Conservation (phyloP, 2,329 filamentous ascomycete species). For the Chrysoporthe cubensis region DNA sequence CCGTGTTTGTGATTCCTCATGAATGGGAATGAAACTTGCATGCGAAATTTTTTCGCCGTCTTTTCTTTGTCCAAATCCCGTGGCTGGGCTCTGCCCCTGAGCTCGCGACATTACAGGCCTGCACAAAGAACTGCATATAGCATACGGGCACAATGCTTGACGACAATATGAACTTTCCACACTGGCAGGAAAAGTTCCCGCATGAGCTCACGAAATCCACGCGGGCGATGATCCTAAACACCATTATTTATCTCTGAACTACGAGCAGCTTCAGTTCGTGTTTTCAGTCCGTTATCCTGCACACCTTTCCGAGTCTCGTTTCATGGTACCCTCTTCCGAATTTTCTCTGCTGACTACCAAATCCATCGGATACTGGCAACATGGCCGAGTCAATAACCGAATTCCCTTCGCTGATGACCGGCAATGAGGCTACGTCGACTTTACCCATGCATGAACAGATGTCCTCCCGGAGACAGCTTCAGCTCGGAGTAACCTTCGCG, state of each 20-base stretch:
- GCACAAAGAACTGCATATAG: background rate
- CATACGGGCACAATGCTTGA: background rate
- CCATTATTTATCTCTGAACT: background rate
- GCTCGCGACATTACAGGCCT: background rate
- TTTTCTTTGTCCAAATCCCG: background rate
- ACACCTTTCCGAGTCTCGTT: background rate
- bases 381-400: background rate
- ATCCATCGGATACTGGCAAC: background rate
- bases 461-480: background rate
- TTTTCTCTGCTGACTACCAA: background rate
- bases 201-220: background rate
- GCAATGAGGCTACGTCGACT: background rate
- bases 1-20: background rate
- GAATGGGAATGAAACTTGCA: background rate
- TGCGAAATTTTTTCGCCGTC: background rate
- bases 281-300: too few relatives aligned
- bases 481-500: conserved; percentile 2
- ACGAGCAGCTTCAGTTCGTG: background rate
- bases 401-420: background rate
- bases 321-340: background rate
- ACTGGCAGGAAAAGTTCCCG: background rate
- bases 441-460: background rate
- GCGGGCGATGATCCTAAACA: background rate
- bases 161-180: background rate
- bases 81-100: conserved; percentile 4